Percentiles rank a stretch among this genome's conserved stretches.
Evolutionary conservation across 306 rosid genomes (phyloP).

Genomic region (Cotoneaster glaucophyllus): DNA sequence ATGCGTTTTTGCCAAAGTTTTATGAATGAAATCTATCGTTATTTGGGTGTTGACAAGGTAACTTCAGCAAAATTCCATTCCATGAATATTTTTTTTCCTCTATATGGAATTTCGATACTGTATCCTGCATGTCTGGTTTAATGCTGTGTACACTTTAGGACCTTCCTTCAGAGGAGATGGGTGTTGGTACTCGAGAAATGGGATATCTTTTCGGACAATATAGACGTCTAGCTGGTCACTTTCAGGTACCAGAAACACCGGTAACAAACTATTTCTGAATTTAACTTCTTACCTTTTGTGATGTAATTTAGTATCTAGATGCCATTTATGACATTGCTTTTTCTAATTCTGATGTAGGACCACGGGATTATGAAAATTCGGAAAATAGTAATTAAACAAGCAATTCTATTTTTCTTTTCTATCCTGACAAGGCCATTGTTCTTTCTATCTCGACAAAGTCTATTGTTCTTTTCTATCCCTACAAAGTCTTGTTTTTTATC

Average conservation of each 20-base stretch:
- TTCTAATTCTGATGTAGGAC: not conserved
- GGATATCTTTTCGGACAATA: slow-evolving; percentile 98
- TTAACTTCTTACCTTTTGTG: not conserved
- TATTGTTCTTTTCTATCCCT: not conserved
- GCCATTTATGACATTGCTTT: not conserved
- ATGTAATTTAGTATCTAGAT: not conserved
- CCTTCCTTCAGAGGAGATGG: slow-evolving; percentile 98
- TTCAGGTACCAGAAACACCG: slow-evolving; percentile 57
- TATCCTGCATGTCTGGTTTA: slow-evolving; percentile 22
- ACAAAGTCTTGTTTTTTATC: not conserved
- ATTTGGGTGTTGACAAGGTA: slow-evolving; percentile 99
- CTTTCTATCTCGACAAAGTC: not conserved
- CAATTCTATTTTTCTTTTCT: not conserved
- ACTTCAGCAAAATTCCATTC: slow-evolving; percentile 20
- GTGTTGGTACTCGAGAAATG: slow-evolving; percentile 99
- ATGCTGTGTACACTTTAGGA: slow-evolving; percentile 51
- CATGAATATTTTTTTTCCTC: not conserved
- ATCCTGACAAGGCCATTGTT: not conserved
- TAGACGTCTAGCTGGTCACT: slow-evolving; percentile 89
- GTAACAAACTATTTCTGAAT: slow-evolving; percentile 13
- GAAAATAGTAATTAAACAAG: not conserved
- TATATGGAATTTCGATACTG: not conserved
- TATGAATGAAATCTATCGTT: slow-evolving; percentile 88
- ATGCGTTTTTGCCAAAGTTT: slow-evolving; percentile 99
- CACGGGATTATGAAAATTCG: not conserved